These are phyloP conservation scores for Truncatella angustata DNA, from an alignment of 2,329 filamentous ascomycete genomes.

Conservation along the genomic window DNA sequence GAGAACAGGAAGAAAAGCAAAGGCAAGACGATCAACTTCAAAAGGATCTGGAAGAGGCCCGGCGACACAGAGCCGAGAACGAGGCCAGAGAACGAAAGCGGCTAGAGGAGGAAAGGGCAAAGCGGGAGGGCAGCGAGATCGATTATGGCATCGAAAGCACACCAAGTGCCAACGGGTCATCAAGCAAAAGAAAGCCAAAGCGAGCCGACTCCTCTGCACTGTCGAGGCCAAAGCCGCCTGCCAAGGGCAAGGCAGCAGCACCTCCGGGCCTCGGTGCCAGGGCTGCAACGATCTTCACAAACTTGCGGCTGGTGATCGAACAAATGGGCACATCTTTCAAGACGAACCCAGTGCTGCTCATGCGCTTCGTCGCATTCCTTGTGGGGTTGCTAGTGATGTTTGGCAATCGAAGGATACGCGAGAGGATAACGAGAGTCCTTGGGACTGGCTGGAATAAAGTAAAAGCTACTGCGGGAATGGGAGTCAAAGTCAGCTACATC, in stretches of 20 bases:
- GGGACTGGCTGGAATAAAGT: slow-evolving; percentile 77
- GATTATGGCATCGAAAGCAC: slow-evolving; percentile 68
- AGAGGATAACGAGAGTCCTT: slow-evolving; percentile 69
- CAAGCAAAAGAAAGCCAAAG: slow-evolving; percentile 28
- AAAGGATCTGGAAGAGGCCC: slow-evolving; percentile 56
- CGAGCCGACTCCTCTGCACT: slow-evolving; percentile 29
- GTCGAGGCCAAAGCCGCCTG: slow-evolving; percentile 25
- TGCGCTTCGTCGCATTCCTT: slow-evolving; percentile 73
- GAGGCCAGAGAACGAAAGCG: slow-evolving; percentile 53
- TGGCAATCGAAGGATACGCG: slow-evolving; percentile 70
- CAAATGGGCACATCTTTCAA: slow-evolving; percentile 49
- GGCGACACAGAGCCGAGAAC: slow-evolving; percentile 55
- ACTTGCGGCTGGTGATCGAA: slow-evolving; percentile 50
- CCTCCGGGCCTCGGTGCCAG: slow-evolving; percentile 41
- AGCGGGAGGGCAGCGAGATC: slow-evolving; percentile 55
- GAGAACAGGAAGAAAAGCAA: slow-evolving; percentile 57
- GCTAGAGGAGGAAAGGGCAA: slow-evolving; percentile 52
- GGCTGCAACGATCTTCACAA: slow-evolving; percentile 52
- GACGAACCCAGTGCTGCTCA: slow-evolving; percentile 55
- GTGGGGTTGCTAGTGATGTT: slow-evolving; percentile 75
- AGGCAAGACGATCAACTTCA: slow-evolving; percentile 56
- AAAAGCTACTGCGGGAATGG: slow-evolving; percentile 86
- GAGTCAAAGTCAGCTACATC: slow-evolving; percentile 95
- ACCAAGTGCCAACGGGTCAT: slow-evolving; percentile 34
- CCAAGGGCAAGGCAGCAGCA: slow-evolving; percentile 22